Evolutionary conservation across 257 asterid species (phyloP).

Genomic region (Rauvolfia tetraphylla): DNA sequence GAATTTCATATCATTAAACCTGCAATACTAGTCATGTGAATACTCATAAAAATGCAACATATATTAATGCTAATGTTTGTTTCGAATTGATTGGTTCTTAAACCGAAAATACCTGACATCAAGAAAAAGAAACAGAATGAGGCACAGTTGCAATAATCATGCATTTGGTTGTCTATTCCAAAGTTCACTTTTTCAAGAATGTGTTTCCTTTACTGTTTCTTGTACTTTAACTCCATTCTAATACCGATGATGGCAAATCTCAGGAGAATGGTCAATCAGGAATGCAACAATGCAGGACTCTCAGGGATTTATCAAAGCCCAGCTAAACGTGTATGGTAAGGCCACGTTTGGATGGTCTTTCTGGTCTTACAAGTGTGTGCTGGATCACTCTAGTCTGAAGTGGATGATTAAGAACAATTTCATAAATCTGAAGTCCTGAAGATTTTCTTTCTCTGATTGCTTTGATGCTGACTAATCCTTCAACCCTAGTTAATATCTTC

Average conservation of each 20-base stretch:
- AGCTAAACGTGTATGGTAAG: conserved; percentile 35
- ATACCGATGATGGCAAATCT: neutral
- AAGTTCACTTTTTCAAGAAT: too few relatives aligned
- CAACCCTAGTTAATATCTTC: too few relatives aligned
- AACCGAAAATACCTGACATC: too few relatives aligned
- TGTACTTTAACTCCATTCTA: neutral
- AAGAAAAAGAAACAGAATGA: too few relatives aligned
- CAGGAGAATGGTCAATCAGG: conserved; percentile 5
- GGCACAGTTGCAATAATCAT: too few relatives aligned
- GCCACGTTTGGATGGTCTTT: conserved; percentile 54
- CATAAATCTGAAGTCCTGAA: conserved; percentile 21
- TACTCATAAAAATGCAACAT: too few relatives aligned
- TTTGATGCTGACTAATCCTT: too few relatives aligned
- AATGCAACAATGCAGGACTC: conserved; percentile 29
- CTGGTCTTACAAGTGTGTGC: conserved; percentile 48
- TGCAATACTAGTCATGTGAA: too few relatives aligned
- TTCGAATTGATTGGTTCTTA: too few relatives aligned
- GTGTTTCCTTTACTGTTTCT: neutral
- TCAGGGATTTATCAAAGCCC: conserved; percentile 29
- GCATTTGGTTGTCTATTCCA: too few relatives aligned
- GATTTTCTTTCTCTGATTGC: too few relatives aligned
- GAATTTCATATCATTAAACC: neutral
- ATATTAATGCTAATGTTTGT: too few relatives aligned
- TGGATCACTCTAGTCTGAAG: conserved; percentile 37
- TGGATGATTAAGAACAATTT: conserved; percentile 40